Percentiles rank a stretch among this genome's conserved stretches.
Evolutionary conservation across 768 basidiomycete genomes (phyloP).

Genomic region (Hericium alpestre): DNA sequence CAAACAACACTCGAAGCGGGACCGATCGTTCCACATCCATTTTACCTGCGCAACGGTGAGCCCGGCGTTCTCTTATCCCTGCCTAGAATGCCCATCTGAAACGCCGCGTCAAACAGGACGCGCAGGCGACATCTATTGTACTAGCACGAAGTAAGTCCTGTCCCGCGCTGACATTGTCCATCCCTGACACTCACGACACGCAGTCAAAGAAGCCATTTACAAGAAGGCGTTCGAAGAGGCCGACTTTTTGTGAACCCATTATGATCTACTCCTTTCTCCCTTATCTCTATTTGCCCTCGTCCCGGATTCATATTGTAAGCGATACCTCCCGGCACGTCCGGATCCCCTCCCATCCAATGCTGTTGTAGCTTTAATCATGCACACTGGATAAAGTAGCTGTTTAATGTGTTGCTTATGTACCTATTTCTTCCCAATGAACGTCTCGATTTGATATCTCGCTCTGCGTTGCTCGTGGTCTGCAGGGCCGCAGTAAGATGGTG

Average conservation of each 20-base stretch:
- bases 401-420: too few relatives aligned
- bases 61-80: slow-evolving; percentile 3
- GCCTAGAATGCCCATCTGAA: slow-evolving; percentile 5
- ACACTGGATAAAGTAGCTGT: too few relatives aligned
- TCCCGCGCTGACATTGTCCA: background rate
- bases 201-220: slow-evolving; percentile 20
- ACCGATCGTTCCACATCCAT: slow-evolving; percentile 41
- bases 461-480: background rate
- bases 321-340: too few relatives aligned
- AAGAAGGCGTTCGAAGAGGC: slow-evolving; percentile 13
- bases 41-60: slow-evolving; percentile 49
- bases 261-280: background rate
- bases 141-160: slow-evolving; percentile 35
- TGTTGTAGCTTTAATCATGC: too few relatives aligned
- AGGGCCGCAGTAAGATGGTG: background rate
- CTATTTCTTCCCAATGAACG: background rate
- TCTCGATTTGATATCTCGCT: background rate
- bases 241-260: slow-evolving; percentile 14
- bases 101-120: slow-evolving; percentile 27
- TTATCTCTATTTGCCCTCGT: background rate
- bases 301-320: background rate
- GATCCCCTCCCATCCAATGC: too few relatives aligned
- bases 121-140: slow-evolving; percentile 34
- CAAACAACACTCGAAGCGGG: slow-evolving; percentile 35
- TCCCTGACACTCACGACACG: slow-evolving; percentile 1